Base-by-base conservation (phyloP, 176 grass and related monocot species). In the Oryza coarctata region DNA sequence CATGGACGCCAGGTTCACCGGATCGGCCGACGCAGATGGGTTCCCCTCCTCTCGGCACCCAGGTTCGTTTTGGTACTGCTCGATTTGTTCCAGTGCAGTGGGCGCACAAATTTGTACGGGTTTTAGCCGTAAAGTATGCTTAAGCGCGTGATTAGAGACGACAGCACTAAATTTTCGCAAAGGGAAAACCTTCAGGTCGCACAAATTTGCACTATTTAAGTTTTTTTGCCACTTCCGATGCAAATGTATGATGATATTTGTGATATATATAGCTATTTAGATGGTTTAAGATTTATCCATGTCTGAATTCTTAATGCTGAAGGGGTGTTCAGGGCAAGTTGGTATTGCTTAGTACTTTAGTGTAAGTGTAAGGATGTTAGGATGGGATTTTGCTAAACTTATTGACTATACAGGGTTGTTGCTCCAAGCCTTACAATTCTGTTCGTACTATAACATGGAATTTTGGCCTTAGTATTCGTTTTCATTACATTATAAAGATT, bases 1-100 rank as follows among this genome's bases (percentile, higher is more conserved):
- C 45, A 89, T 92, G 86, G 90, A 93, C 77, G 70, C 79, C 57
- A 79, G 78, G 74, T 92, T 90, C 47, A 88, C 88, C 17, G 90
- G 90, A 87, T 90, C 88, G 76, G 71, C 34, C 12, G 47, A 84
- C 45, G 69, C 36, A 4, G 92, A 83, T 12, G 78, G 62, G 27
- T 76, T 87, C 22, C 18, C 39, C 44, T 70, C 68, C 36, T 62
- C 82, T 40, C 79, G 39, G 2, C 70, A 80, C 31, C 38, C 58
- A 86, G 93, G 93, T 90, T 65, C 10, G 74, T 57, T 18, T 32
- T 60, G 13, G 57, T 55, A 32, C 70, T 49, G 17, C 34, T 55
- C 73, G 6, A 26, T 55, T 38, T 36, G 45, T 5, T 3, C 41
- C 23, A 41, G 9, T 68, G 63, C 6, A 0, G 6, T 68, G 10